These are phyloP conservation scores for Luvunga scandens DNA, from an alignment of 345 rosid genomes.

Conservation along the genomic window DNA sequence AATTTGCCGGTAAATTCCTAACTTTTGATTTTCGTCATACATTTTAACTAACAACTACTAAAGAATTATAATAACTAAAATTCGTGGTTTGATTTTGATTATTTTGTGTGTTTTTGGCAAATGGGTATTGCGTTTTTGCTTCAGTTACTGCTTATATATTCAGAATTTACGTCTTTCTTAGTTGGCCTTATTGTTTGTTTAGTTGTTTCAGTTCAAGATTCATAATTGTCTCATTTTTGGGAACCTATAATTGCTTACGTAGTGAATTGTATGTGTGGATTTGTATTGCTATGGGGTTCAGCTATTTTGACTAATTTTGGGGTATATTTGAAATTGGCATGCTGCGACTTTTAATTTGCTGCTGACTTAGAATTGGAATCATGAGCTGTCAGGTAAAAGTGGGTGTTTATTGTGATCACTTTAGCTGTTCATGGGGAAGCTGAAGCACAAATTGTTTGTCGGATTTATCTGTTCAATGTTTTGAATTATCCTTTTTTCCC, in stretches of 20 bases:
- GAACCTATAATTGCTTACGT: background rate
- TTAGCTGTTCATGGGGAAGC: background rate
- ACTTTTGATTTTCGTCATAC: background rate
- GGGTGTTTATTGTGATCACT: background rate
- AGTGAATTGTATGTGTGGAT: background rate
- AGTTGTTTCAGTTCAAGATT: constrained; percentile 19
- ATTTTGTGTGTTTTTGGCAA: background rate
- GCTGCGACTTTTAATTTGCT: background rate
- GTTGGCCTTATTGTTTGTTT: background rate
- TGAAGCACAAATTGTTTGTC: background rate
- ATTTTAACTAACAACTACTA: background rate
- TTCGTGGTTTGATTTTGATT: constrained; percentile 1
- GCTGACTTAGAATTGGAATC: background rate
- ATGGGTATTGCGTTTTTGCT: constrained; percentile 5
- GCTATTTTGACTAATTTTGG: background rate
- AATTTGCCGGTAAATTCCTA: constrained; percentile 18
- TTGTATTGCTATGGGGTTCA: background rate
- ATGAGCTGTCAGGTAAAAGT: background rate
- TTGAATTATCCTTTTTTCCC: background rate
- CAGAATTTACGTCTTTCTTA: background rate
- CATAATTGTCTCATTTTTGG: background rate
- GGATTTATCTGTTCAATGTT: background rate
- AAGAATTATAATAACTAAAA: background rate
- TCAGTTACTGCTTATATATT: background rate
- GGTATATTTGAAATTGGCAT: background rate